Evolutionary conservation across 495 filamentous ascomycete species (phyloP).

Genomic region (Amorphotheca resinae): DNA sequence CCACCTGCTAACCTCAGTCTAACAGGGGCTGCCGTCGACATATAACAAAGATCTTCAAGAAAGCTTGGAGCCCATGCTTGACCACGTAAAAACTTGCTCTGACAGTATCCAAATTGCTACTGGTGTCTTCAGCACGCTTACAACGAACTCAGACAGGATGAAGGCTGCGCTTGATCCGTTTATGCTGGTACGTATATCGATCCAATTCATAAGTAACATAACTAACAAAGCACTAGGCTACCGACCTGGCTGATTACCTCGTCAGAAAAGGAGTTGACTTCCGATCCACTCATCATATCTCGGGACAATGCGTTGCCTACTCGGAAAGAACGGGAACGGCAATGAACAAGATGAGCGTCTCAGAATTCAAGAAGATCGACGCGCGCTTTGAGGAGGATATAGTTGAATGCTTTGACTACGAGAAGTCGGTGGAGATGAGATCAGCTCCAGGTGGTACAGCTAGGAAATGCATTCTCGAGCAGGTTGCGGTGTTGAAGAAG

Average conservation of each 20-base stretch:
- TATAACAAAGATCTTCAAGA: constrained; percentile 98
- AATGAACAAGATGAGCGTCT: constrained; percentile 50
- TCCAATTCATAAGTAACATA: too few relatives aligned
- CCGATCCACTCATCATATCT: constrained; percentile 16
- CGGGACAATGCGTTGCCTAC: constrained; percentile 37
- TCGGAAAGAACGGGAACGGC: constrained; percentile 43
- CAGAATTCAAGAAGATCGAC: constrained; percentile 53
- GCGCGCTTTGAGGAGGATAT: constrained; percentile 67
- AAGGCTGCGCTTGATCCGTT: constrained; percentile 36
- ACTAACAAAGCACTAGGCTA: too few relatives aligned
- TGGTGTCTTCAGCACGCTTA: constrained; percentile 28
- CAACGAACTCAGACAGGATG: constrained; percentile 57
- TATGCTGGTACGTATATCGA: too few relatives aligned
- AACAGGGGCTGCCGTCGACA: constrained; percentile 71
- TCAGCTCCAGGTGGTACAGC: background rate
- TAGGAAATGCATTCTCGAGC: background rate
- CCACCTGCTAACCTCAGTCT: too few relatives aligned
- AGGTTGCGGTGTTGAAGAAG: background rate
- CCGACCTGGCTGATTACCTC: constrained; percentile 40
- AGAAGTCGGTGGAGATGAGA: background rate
- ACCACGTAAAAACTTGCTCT: constrained; percentile 76
- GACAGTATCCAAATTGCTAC: constrained; percentile 75
- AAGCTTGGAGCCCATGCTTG: constrained; percentile 74
- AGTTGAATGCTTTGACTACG: constrained; percentile 1
- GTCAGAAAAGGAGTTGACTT: constrained; percentile 16